A percentile compares a stretch with the other conserved stretches of the same genome.
Evolutionary conservation across 257 asterid species (phyloP).

Genomic region (Marsdenia floribunda): DNA sequence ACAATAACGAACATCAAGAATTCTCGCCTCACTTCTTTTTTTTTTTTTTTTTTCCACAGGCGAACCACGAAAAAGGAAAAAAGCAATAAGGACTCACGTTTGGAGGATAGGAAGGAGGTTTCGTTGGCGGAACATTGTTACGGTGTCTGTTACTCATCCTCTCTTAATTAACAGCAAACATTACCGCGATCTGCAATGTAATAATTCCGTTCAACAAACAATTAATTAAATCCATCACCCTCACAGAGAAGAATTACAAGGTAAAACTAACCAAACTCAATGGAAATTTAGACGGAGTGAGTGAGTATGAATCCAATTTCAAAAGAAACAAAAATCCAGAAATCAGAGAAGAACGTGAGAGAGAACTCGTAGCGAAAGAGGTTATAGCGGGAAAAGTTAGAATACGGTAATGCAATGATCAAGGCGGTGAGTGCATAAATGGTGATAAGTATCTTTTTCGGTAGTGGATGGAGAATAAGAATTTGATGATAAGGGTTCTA

Average conservation of each 20-base stretch:
- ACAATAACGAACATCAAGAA: constrained; percentile 10
- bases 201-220: background rate
- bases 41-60: background rate
- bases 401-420: background rate
- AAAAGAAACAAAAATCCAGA: background rate
- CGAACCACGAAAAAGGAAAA: background rate
- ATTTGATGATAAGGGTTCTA: background rate
- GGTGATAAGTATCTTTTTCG: constrained; percentile 11
- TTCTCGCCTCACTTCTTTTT: background rate
- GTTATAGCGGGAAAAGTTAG: constrained; percentile 22
- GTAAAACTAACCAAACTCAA: background rate
- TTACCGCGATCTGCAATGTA: constrained; percentile 9
- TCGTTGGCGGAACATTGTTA: constrained; percentile 10
- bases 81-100: constrained; percentile 18
- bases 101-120: constrained; percentile 20
- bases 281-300: background rate
- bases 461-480: background rate
- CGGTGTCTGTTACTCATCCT: constrained; percentile 22
- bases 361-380: background rate
- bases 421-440: constrained; percentile 9
- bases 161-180: constrained; percentile 9
- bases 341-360: background rate
- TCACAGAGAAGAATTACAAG: background rate
- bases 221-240: background rate
- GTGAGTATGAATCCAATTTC: background rate